Base-by-base conservation (phyloP, 2,329 filamentous ascomycete species). In the Ophiosphaerella korrae region DNA sequence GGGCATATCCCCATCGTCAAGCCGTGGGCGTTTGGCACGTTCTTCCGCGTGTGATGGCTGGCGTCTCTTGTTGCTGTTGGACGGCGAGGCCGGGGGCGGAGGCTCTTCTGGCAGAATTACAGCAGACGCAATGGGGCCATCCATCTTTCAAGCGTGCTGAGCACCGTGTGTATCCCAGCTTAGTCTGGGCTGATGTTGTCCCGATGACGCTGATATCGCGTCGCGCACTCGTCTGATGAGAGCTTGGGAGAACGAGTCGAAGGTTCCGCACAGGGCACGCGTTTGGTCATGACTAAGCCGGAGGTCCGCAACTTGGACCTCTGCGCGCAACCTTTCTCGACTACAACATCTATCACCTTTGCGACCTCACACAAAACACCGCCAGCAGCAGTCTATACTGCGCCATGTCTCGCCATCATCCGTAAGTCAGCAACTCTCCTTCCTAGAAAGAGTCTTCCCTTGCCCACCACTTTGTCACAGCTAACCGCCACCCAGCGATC, bases 321-420 rank as follows among this genome's bases (percentile, higher is more conserved):
- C 48, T 7, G 13, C 37, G 23, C 37, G n/a, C 21, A 18, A 13
- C 31, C 45, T 52, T 41, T 34, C 38, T 33, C 35, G 2, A 51
- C 42, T 41, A 7, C 26, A 39, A 32, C 43, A 7, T 29, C 26
- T 29, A 2, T 3, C 26, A 29, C 26, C 26, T 29, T 6, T 11
- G 26, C 11, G 5, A 9, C 26, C 11, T 29, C 26, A 29, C 26
- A 29, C 26, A 29, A 29, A 29, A 29, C 7, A 29, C 7, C 7
- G 2, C 7, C 26, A 29, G 26, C 6, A 35, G 6, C 12, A 26
- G 26, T 21, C n/a, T 31, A 7, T 13, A 44, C 42, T 23, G 29
- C 45, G 82, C 32, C 72, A 95, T 95, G 91, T 96, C 91, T 72
- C 90, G 91, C 79, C 91, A 96, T 83, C 91, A 97, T 76, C 92